Percentiles rank a stretch among this genome's conserved stretches.
phyloP scores from a whole-genome alignment of 306 rosid species.

The Amphicarpaea edgeworthii region DNA sequence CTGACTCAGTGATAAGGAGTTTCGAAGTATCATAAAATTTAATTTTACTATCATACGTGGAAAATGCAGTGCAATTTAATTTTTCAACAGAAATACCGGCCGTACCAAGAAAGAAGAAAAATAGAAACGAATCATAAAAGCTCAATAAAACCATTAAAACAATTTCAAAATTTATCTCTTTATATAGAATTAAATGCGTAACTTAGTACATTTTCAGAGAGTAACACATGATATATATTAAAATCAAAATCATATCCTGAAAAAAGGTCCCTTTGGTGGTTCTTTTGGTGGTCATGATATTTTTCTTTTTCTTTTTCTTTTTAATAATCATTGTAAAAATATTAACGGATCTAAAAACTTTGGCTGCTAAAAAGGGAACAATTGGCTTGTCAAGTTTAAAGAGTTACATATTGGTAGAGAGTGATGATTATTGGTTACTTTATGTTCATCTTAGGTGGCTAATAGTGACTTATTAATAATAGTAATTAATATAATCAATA shows the following conservation, averaged over 20 bases:
- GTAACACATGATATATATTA: too few relatives aligned
- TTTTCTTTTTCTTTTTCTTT: background rate
- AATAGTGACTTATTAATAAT: background rate
- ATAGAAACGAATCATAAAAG: background rate
- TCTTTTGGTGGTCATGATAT: background rate
- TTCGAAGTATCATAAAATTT: too few relatives aligned
- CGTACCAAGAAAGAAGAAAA: background rate
- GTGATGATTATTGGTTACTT: background rate
- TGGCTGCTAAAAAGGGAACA: background rate
- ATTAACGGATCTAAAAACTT: background rate
- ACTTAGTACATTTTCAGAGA: background rate
- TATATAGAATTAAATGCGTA: background rate
- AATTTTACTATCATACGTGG: too few relatives aligned
- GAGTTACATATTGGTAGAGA: background rate
- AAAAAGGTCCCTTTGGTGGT: background rate
- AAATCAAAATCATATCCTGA: background rate
- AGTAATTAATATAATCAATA: background rate
- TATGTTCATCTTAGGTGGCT: background rate
- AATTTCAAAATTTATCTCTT: background rate
- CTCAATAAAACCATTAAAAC: background rate
- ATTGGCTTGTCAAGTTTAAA: background rate
- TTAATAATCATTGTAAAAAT: background rate
- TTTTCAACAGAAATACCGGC: background rate
- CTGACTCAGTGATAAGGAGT: too few relatives aligned
- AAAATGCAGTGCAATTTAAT: background rate